These are phyloP conservation scores for Zalerion maritima DNA, from an alignment of 495 filamentous ascomycete species.

Conservation along the genomic window DNA sequence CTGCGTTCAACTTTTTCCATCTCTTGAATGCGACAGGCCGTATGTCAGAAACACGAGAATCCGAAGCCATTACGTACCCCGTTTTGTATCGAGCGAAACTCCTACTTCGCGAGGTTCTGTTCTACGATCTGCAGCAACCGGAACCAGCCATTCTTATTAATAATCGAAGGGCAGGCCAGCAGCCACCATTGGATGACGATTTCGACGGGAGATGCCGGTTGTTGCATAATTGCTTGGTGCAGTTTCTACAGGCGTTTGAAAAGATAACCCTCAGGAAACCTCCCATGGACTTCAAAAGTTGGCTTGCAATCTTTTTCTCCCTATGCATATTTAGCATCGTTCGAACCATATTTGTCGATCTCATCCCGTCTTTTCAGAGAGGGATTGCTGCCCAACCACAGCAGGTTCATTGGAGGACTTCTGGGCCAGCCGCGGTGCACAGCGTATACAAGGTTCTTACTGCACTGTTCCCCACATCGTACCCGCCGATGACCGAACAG, in stretches of 20 bases:
- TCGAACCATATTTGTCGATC: constrained; percentile 29
- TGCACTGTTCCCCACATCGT: constrained; percentile 24
- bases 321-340: constrained; percentile 37
- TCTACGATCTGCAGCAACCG: constrained; percentile 31
- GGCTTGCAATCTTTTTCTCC: constrained; percentile 32
- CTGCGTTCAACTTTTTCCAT: constrained; percentile 30
- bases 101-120: constrained; percentile 32
- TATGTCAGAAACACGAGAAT: constrained; percentile 25
- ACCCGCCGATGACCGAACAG: constrained; percentile 27
- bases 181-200: constrained; percentile 24
- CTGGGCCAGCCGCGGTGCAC: constrained; percentile 24
- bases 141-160: constrained; percentile 31
- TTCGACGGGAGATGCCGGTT: constrained; percentile 28
- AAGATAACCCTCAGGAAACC: constrained; percentile 20
- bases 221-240: constrained; percentile 31
- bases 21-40: constrained; percentile 28
- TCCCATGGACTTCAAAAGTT: constrained; percentile 23
- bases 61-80: constrained; percentile 25
- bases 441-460: constrained; percentile 32
- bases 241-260: constrained; percentile 33
- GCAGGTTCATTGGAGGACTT: constrained; percentile 12
- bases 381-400: constrained; percentile 15
- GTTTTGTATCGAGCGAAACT: constrained; percentile 33
- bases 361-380: constrained; percentile 19
- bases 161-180: constrained; percentile 15